Evolutionary conservation across 2,329 filamentous ascomycete species (phyloP).

Genomic region (Colletotrichum kahawae): DNA sequence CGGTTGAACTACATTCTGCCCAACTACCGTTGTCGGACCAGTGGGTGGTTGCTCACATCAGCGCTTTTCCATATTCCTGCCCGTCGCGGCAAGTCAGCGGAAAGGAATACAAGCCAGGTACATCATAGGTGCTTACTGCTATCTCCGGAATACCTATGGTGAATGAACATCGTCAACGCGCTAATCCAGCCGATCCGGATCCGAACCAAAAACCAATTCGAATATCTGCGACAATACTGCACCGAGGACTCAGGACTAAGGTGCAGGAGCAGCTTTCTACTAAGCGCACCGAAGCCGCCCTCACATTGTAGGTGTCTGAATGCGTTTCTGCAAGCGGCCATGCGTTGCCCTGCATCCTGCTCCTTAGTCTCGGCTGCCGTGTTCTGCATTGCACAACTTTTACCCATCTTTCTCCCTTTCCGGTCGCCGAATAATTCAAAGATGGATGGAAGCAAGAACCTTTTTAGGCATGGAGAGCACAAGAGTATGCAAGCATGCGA

Average conservation of each 20-base stretch:
- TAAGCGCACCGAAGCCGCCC: neutral
- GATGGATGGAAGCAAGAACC: neutral
- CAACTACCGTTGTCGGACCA: neutral
- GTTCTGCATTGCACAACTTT: slow-evolving; percentile 4
- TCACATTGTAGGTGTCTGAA: neutral
- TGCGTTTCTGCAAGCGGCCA: neutral
- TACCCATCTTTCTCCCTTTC: neutral
- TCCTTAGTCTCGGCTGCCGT: neutral
- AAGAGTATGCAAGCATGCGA: neutral
- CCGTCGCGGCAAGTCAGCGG: neutral
- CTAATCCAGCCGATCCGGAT: slow-evolving; percentile 10
- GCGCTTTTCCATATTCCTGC: neutral
- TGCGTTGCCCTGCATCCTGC: neutral
- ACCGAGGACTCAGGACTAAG: neutral
- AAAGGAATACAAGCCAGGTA: neutral
- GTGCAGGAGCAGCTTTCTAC: neutral
- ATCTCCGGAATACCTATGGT: neutral
- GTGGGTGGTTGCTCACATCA: neutral
- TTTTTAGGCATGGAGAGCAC: neutral
- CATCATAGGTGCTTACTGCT: neutral
- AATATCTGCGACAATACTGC: neutral
- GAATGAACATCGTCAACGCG: neutral
- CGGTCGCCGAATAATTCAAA: neutral
- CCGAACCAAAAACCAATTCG: slow-evolving; percentile 1
- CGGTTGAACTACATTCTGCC: neutral